Evolutionary conservation across 2,329 filamentous ascomycete species (phyloP), one percentile per base, ranked within the genome.

Genomic region (Ophiosphaerella korrae): DNA sequence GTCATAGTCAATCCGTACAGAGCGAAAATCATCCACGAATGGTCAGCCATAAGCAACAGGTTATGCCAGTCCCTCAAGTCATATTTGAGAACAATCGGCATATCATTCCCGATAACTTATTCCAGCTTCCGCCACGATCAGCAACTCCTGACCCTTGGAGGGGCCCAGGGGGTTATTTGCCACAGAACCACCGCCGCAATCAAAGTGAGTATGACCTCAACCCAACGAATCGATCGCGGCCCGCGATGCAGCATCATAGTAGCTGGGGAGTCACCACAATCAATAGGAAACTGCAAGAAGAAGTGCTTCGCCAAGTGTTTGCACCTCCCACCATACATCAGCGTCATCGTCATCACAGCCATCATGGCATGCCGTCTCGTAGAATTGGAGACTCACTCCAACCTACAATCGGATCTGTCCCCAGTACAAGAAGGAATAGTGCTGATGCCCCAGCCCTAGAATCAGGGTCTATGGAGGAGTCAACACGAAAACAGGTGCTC

Each of bases 41-140:
- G 41, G 81, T 88, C 53, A 87, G 85, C 66, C 92, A 96, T 71
- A 95, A 90, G 11, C 82, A 96, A 53, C 83, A 89, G 49, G 83
- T 84, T 32, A 82, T 85, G 31, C 84, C 88, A 18, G 85, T 96
- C 26, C 92, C 93, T 2, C 93, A 94, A 35, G 93, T 97, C 40
- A 91, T 94, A 0, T 91, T 97, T 54, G 90, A 93, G 66, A 92
- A 97, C 71, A 97, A 97, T 70, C 85, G 88, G 58, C 93, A 97
- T 68, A 96, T 97, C 51, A 86, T 97, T 36, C 93, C 93, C 1
- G 86, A 90, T 39, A 90, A 89, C 64, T 81, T 97, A 24, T 88
- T 97, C 42, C 84, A 86, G 46, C 80, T 87, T 14, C 80, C 85
- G 29, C 80, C 71, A 31, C 74, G 74, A 42, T 69, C 62, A 62